Evolutionary conservation across 768 basidiomycete genomes (phyloP).

Genomic region (Xerocomus spinulosus): DNA sequence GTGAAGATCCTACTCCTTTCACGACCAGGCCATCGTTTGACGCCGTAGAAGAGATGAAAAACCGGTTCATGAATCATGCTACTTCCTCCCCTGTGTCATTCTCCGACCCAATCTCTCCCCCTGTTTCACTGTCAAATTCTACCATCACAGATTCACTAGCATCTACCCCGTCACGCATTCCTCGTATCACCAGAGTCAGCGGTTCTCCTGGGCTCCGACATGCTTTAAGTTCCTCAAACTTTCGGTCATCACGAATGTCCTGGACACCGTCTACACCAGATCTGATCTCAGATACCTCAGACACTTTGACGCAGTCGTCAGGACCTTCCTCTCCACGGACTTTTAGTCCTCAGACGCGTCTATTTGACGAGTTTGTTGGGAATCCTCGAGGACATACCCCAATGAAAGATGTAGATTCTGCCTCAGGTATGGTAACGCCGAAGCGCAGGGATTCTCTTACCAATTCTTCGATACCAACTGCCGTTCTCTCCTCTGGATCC

Average conservation of each 20-base stretch:
- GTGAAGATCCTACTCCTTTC: constrained; percentile 7
- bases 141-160: constrained; percentile 4
- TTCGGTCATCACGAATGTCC: constrained; percentile 25
- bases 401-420: constrained; percentile 1
- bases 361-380: constrained; percentile 9
- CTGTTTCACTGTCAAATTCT: constrained; percentile 12
- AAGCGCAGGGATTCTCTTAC: constrained; percentile 23
- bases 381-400: constrained; percentile 7
- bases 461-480: constrained; percentile 27
- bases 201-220: constrained; percentile 28
- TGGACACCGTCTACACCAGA: constrained; percentile 53
- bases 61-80: constrained; percentile 41
- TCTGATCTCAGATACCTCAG: constrained; percentile 56
- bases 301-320: constrained; percentile 51
- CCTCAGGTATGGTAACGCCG: constrained; percentile 27
- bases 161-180: constrained; percentile 26
- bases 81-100: constrained; percentile 23
- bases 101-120: constrained; percentile 15
- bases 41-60: constrained; percentile 63
- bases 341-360: constrained; percentile 30
- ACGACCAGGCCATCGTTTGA: constrained; percentile 37
- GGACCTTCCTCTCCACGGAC: constrained; percentile 50
- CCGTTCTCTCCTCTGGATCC: constrained; percentile 36
- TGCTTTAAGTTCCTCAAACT: constrained; percentile 26
- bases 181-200: constrained; percentile 20